Evolutionary conservation across 2,329 filamentous ascomycete genomes (phyloP).

Genomic region (Fusarium sp.): DNA sequence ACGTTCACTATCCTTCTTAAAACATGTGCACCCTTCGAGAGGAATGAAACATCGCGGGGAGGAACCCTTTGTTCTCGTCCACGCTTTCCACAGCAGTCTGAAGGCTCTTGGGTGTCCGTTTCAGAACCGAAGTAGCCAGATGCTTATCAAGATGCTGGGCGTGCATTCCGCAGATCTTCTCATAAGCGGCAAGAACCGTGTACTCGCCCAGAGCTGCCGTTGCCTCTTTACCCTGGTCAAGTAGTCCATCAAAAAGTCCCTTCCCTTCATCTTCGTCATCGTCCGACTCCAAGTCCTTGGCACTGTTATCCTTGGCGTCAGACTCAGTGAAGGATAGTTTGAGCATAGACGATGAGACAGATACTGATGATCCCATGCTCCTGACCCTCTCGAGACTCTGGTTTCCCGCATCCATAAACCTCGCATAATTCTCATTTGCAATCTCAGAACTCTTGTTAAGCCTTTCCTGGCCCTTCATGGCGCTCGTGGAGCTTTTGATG

Average conservation of each 20-base stretch:
- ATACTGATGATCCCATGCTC: slow-evolving; percentile 1
- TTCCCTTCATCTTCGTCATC: background rate
- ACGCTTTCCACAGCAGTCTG: slow-evolving; percentile 6
- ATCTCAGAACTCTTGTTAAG: background rate
- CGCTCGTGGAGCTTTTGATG: background rate
- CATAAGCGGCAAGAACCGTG: background rate
- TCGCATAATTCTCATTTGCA: background rate
- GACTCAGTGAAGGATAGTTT: background rate
- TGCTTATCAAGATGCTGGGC: slow-evolving; percentile 5
- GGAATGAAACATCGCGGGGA: slow-evolving; percentile 13
- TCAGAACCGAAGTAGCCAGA: background rate
- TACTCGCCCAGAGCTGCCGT: slow-evolving; percentile 3
- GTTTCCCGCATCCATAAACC: background rate
- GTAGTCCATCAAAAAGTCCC: background rate
- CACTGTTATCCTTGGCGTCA: fast-evolving
- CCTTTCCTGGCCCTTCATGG: background rate
- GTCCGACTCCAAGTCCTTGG: background rate
- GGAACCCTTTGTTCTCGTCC: slow-evolving; percentile 5
- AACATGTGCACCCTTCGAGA: slow-evolving; percentile 8
- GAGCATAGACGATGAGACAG: background rate
- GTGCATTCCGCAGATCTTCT: slow-evolving; percentile 7
- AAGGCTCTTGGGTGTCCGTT: background rate
- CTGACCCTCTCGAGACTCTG: slow-evolving; percentile 3
- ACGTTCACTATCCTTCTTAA: background rate
- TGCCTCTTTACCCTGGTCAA: slow-evolving; percentile 13